Evolutionary conservation across 1,284 basidiomycete genomes (phyloP).

Genomic region (Leccinum pachyderme): DNA sequence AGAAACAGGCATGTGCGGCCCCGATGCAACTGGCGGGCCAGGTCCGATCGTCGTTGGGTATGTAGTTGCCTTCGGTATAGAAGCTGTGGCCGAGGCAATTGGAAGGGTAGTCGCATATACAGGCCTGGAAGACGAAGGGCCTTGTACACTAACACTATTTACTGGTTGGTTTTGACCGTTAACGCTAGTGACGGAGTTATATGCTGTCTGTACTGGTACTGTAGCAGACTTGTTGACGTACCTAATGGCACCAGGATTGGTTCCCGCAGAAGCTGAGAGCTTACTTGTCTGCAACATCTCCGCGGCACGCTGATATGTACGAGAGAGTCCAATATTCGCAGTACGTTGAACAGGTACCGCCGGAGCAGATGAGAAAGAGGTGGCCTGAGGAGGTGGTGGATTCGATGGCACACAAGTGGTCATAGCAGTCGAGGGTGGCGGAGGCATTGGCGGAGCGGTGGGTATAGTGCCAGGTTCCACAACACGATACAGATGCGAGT

Average conservation of each 20-base stretch:
- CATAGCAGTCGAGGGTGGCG: constrained; percentile 9
- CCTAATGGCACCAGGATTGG: not conserved
- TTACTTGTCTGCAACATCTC: constrained; percentile 26
- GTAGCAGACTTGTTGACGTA: constrained; percentile 11
- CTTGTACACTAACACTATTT: constrained; percentile 8
- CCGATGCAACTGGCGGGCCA: constrained; percentile 8
- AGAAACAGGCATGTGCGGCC: constrained; percentile 8
- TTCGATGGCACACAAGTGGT: constrained; percentile 21
- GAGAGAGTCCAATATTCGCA: constrained; percentile 16
- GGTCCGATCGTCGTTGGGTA: constrained; percentile 2
- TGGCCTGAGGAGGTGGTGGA: constrained; percentile 24
- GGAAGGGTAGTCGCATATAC: constrained; percentile 5
- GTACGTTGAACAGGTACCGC: constrained; percentile 17
- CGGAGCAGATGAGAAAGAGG: constrained; percentile 7
- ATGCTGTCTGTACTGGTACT: constrained; percentile 7
- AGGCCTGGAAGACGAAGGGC: constrained; percentile 10
- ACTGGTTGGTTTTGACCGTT: constrained; percentile 11
- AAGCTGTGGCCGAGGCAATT: constrained; percentile 1
- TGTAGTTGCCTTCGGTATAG: constrained; percentile 8
- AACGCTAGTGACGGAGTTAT: not conserved
- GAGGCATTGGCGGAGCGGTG: constrained; percentile 21
- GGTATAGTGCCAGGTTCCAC: constrained; percentile 7
- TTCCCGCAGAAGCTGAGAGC: constrained; percentile 5
- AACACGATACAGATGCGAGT: constrained; percentile 14
- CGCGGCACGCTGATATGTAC: constrained; percentile 22